phyloP scores from a whole-genome alignment of 1,139 yeast species.

The Scheffersomyces stambukii region DNA sequence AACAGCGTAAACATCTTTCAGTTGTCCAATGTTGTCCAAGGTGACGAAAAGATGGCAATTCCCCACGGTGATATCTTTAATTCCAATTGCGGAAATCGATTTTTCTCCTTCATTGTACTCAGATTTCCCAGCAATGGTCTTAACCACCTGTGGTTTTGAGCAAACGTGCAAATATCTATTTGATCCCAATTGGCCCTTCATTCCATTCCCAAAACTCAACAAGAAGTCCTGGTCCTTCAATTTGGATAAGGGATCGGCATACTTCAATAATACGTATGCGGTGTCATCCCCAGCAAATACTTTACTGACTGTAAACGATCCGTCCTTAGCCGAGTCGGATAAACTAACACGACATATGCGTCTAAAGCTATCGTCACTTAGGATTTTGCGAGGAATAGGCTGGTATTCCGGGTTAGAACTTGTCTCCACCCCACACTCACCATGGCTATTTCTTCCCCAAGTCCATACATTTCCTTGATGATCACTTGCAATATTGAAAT shows the following conservation, averaged over 20 bases:
- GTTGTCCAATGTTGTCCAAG: conserved; percentile 40
- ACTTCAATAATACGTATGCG: conserved; percentile 49
- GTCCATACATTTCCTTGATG: conserved; percentile 62
- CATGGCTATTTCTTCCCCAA: conserved; percentile 80
- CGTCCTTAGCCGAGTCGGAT: conserved; percentile 30
- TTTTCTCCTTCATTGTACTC: conserved; percentile 37
- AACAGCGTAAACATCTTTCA: conserved; percentile 66
- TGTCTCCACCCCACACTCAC: conserved; percentile 79
- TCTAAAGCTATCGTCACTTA: conserved; percentile 19
- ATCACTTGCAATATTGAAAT: conserved; percentile 69
- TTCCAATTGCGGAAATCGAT: conserved; percentile 37
- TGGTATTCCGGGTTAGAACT: conserved; percentile 51
- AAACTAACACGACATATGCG: conserved; percentile 17
- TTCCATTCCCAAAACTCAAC: conserved; percentile 78
- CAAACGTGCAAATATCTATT: conserved; percentile 74
- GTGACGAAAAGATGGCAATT: conserved; percentile 62
- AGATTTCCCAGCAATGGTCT: conserved; percentile 40
- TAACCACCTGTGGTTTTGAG: conserved; percentile 59
- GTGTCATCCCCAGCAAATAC: conserved; percentile 70
- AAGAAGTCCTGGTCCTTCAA: conserved; percentile 24
- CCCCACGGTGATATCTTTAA: conserved; percentile 58
- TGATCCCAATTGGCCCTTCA: conserved; percentile 84
- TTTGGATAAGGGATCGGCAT: conserved; percentile 17
- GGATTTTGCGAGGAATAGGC: conserved; percentile 62
- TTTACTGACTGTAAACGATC: conserved; percentile 38